These are phyloP conservation scores for Fusarium xylarioides DNA, from an alignment of 2,329 filamentous ascomycete species.

Conservation along the genomic window DNA sequence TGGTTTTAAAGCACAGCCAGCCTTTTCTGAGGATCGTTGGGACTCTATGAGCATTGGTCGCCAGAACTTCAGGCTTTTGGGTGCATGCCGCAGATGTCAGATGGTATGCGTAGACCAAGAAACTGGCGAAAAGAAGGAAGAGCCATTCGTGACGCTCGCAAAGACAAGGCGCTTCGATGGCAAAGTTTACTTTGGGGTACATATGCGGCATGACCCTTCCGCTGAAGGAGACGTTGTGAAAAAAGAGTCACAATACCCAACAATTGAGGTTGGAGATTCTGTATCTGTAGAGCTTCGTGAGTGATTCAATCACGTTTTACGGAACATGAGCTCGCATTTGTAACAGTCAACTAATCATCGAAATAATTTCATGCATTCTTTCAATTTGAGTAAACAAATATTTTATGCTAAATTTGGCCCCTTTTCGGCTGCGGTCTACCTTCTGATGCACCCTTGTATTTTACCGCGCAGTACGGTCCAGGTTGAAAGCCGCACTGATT, in stretches of 20 bases:
- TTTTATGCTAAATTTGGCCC: background rate
- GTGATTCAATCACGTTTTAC: background rate
- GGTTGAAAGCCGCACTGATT: conserved; percentile 80
- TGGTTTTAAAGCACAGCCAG: conserved; percentile 51
- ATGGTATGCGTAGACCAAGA: conserved; percentile 96
- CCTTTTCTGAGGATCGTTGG: conserved; percentile 88
- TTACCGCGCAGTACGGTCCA: conserved; percentile 61
- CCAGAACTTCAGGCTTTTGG: conserved; percentile 75
- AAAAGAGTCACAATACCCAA: conserved; percentile 45
- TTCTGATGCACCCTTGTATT: background rate
- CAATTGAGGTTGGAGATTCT: conserved; percentile 61
- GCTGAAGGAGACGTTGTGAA: background rate
- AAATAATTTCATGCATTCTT: background rate
- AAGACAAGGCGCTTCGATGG: conserved; percentile 86
- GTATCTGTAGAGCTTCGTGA: conserved; percentile 41
- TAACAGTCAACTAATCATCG: background rate
- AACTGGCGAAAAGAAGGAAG: conserved; percentile 79
- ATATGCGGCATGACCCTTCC: conserved; percentile 66
- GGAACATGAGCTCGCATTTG: background rate
- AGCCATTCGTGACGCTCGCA: conserved; percentile 87
- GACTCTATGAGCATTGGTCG: conserved; percentile 70
- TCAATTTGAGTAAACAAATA: background rate
- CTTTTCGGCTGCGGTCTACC: background rate
- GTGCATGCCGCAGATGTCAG: conserved; percentile 87
- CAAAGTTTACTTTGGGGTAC: conserved; percentile 89